phyloP scores from a whole-genome alignment of 495 filamentous ascomycete genomes.

The Haplographium delicatum region DNA sequence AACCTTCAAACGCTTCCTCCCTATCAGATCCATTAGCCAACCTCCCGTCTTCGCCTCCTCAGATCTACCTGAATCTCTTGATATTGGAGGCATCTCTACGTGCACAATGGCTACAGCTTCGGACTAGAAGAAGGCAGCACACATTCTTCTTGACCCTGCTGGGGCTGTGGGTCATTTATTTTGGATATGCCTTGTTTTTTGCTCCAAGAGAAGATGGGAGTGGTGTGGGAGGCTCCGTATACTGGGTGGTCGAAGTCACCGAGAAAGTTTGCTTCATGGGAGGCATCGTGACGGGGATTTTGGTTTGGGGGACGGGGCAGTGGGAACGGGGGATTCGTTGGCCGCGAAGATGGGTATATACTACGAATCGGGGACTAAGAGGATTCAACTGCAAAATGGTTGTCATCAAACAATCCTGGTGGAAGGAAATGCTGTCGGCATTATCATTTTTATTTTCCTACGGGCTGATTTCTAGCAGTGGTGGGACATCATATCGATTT shows the following conservation, averaged over 20 bases:
- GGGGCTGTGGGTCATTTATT: slow-evolving; percentile 71
- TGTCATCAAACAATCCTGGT: slow-evolving; percentile 76
- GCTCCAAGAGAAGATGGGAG: slow-evolving; percentile 85
- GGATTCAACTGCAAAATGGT: slow-evolving; percentile 95
- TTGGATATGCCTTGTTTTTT: slow-evolving; percentile 81
- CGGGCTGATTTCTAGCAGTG: slow-evolving; percentile 58
- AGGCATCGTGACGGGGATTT: slow-evolving; percentile 71
- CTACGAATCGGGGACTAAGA: slow-evolving; percentile 83
- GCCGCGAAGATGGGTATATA: slow-evolving; percentile 84
- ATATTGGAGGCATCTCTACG: slow-evolving; percentile 94
- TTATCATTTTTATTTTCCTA: slow-evolving; percentile 72
- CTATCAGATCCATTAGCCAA: slow-evolving; percentile 67
- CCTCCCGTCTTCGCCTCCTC: slow-evolving; percentile 81
- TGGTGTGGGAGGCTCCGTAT: slow-evolving; percentile 86
- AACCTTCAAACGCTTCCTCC: slow-evolving; percentile 33
- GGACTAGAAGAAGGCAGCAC: slow-evolving; percentile 83
- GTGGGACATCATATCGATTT: slow-evolving; percentile 59
- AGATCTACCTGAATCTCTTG: slow-evolving; percentile 96
- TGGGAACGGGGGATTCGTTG: slow-evolving; percentile 94
- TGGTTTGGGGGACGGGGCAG: slow-evolving; percentile 90
- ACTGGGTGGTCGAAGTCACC: slow-evolving; percentile 87
- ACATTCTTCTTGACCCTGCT: slow-evolving; percentile 89
- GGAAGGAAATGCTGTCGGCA: slow-evolving; percentile 65
- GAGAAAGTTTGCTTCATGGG: slow-evolving; percentile 86
- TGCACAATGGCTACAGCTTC: slow-evolving; percentile 84